Evolutionary conservation across 2,329 filamentous ascomycete species (phyloP).

Genomic region (Monilinia polystroma): DNA sequence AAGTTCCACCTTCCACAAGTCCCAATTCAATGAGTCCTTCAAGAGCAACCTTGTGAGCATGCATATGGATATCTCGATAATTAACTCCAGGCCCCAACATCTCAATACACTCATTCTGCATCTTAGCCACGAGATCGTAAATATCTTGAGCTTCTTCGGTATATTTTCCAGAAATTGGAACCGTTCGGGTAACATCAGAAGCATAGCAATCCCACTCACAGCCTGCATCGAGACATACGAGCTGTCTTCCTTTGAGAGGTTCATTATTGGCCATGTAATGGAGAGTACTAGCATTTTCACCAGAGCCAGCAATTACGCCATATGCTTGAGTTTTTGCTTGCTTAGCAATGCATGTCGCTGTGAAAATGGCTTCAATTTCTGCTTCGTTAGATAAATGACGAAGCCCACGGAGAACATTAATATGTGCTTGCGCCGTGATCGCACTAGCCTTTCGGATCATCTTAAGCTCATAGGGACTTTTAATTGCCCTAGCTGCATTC

Average conservation of each 20-base stretch:
- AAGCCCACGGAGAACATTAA: constrained; percentile 65
- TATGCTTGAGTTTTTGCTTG: constrained; percentile 82
- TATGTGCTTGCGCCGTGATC: constrained; percentile 76
- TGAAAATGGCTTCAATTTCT: constrained; percentile 77
- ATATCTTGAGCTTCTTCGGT: constrained; percentile 67
- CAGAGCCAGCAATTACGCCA: constrained; percentile 81
- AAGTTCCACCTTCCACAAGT: constrained; percentile 63
- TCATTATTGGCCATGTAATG: constrained; percentile 85
- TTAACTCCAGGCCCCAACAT: constrained; percentile 66
- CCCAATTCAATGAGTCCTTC: constrained; percentile 69
- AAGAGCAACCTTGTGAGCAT: constrained; percentile 71
- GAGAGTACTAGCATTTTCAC: constrained; percentile 77
- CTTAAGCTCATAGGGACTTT: constrained; percentile 81
- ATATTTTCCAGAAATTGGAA: constrained; percentile 73
- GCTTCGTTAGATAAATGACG: constrained; percentile 70
- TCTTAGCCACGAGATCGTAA: constrained; percentile 73
- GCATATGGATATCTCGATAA: constrained; percentile 70
- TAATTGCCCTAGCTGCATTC: constrained; percentile 76
- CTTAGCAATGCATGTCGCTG: constrained; percentile 66
- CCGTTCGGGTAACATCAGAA: constrained; percentile 84
- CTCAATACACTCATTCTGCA: constrained; percentile 75
- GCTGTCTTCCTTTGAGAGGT: constrained; percentile 64
- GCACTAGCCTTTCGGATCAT: constrained; percentile 79
- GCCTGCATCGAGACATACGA: constrained; percentile 83
- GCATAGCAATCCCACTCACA: constrained; percentile 85